Conservation (phyloP, 495 filamentous ascomycete species). For the Penicillium cinerascens region DNA sequence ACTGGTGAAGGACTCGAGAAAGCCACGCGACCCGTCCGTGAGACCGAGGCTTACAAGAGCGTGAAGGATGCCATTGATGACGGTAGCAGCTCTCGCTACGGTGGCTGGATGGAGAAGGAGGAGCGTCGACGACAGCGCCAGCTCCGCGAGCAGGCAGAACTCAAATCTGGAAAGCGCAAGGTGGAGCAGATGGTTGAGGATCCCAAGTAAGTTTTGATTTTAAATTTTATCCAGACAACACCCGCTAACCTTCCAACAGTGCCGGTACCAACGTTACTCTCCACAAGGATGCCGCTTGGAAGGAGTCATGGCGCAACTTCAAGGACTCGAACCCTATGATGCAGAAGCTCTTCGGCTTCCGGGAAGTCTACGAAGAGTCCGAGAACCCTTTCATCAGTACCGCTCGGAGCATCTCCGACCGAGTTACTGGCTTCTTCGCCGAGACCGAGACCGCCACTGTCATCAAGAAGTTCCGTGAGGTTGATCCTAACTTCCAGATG, state of each 20-base stretch:
- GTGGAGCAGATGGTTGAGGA: constrained; percentile 68
- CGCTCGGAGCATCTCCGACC: constrained; percentile 88
- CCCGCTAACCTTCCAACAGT: constrained; percentile 45
- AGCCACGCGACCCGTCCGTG: constrained; percentile 85
- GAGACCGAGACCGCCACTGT: constrained; percentile 97
- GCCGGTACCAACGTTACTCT: constrained; percentile 91
- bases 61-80: constrained; percentile 97
- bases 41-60: constrained; percentile 90
- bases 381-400: constrained; percentile 94
- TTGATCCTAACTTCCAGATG: constrained; percentile 93
- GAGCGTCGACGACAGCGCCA: constrained; percentile 78
- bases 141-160: constrained; percentile 63
- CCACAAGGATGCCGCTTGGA: constrained; percentile 95
- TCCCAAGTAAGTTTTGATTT: constrained; percentile 65
- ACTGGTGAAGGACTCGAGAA: constrained; percentile 87
- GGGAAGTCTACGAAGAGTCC: constrained; percentile 85
- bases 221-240: neutral
- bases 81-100: constrained; percentile 91
- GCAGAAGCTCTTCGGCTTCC: constrained; percentile 80
- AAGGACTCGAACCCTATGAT: constrained; percentile 81
- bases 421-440: constrained; percentile 91
- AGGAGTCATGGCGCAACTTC: constrained; percentile 93
- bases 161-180: constrained; percentile 43
- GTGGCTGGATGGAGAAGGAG: constrained; percentile 94
- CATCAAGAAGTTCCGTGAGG: constrained; percentile 94